A percentile compares a stretch with the other conserved stretches of the same genome.
Conservation (phyloP, 1,284 basidiomycete species). For the Calocybe gambosa region DNA sequence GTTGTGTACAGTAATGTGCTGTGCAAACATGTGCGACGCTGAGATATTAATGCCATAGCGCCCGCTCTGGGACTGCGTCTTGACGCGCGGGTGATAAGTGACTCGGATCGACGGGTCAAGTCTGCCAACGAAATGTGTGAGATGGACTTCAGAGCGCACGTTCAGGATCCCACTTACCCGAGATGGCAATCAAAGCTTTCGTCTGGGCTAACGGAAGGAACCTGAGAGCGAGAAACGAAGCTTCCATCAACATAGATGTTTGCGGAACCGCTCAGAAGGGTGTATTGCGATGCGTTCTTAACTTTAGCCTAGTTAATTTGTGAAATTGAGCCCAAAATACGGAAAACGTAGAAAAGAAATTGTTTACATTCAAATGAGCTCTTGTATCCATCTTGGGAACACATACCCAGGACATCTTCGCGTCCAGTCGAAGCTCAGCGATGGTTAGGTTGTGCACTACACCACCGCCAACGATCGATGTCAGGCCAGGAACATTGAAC, state of each 20-base stretch:
- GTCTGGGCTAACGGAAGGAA: constrained; percentile 26
- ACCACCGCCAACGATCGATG: constrained; percentile 27
- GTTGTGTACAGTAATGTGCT: constrained; percentile 28
- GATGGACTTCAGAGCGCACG: background rate
- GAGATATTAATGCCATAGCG: constrained; percentile 24
- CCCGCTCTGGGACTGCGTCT: constrained; percentile 22
- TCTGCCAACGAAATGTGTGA: constrained; percentile 13
- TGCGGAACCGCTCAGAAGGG: constrained; percentile 26
- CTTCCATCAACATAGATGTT: constrained; percentile 34
- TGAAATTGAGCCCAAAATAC: background rate
- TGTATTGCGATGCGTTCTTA: constrained; percentile 33
- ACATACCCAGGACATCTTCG: constrained; percentile 29
- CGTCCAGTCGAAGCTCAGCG: constrained; percentile 23
- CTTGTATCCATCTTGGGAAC: constrained; percentile 29
- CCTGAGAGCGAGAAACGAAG: constrained; percentile 26
- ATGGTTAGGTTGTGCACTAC: constrained; percentile 29
- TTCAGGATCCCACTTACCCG: constrained; percentile 21
- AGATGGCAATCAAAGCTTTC: constrained; percentile 31
- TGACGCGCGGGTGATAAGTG: constrained; percentile 24
- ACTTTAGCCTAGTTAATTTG: constrained; percentile 26
- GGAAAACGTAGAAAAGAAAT: background rate
- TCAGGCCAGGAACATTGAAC: constrained; percentile 28
- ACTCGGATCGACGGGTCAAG: constrained; percentile 29
- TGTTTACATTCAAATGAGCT: constrained; percentile 25
- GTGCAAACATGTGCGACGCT: constrained; percentile 20